Base-by-base conservation (phyloP, 352 stramenopile species). In the Phytopythium sindhum region DNA sequence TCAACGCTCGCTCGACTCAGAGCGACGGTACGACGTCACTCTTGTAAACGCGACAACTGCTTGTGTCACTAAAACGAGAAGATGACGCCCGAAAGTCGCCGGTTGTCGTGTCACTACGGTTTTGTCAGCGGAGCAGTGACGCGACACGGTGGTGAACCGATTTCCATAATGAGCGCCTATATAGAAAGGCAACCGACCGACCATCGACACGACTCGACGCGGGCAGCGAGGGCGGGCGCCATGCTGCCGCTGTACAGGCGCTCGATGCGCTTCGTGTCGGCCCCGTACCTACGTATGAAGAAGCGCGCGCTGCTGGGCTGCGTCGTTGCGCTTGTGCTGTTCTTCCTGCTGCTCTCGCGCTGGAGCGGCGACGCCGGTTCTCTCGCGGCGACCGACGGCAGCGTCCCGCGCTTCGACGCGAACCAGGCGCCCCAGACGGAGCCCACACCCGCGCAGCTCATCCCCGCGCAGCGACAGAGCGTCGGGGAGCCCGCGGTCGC, bases 191-290 rank as follows among this genome's bases (percentile, higher is more conserved):
- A 50, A 33, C 54, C 23, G 23, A 50, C 21, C n/a, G 45, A 31
- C 45, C 15, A 23, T 45, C 39, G 39, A 23, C 19, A 37, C 31
- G 31, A 37, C 33, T 15, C 33, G 5, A 39, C 33, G 3, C 39
- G 15, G 15, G 39, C 39, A 15, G 6, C 19, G 15, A 41, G 23
- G 21, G 12, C 42, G 29, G 33, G 41, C 29, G 31, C 10, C 39
- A 74, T 80, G 74, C 63, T 90, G 68, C 81, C 80, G 65, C 74
- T 89, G 28, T 89, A 91, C 60, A 81, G 84, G 69, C 74, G 80
- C 63, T 75, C 74, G 37, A 71, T 90, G 81, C 85, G 74, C 68
- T 83, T 86, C 69, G 72, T 78, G 44, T 74, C 78, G 55, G 63
- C 71, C 17, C 85, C 85, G 50, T 90, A 90, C 61, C 65, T 63